Evolutionary conservation across 176 grass and related monocot species (phyloP).

Genomic region (Avena insularis): DNA sequence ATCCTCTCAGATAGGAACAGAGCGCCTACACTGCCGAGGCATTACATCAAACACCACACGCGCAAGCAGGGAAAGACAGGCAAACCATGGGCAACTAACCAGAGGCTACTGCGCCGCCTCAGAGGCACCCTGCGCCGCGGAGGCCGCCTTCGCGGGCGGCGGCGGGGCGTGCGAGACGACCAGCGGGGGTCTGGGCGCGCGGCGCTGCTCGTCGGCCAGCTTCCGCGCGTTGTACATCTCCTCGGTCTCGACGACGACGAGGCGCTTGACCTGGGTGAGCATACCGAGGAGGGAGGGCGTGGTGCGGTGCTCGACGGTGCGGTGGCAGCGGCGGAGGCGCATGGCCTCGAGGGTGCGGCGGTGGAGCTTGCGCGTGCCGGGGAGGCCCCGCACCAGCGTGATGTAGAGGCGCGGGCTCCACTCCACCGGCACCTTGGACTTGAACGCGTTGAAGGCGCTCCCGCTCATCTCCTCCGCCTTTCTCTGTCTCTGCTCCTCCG

Average conservation of each 20-base stretch:
- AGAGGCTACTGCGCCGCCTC: slow-evolving; percentile 22
- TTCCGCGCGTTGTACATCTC: slow-evolving; percentile 82
- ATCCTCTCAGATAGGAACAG: neutral
- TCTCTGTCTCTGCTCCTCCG: neutral
- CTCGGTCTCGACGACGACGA: slow-evolving; percentile 88
- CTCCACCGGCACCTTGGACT: slow-evolving; percentile 62
- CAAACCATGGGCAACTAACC: slow-evolving; percentile 8
- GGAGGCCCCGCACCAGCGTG: slow-evolving; percentile 89
- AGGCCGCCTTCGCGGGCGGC: neutral
- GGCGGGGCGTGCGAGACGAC: slow-evolving; percentile 58
- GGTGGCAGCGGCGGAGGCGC: slow-evolving; percentile 92
- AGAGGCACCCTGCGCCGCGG: neutral
- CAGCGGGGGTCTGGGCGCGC: slow-evolving; percentile 75
- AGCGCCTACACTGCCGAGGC: neutral
- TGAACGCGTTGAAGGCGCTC: slow-evolving; percentile 89
- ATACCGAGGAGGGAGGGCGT: slow-evolving; percentile 93
- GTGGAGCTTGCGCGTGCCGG: slow-evolving; percentile 82
- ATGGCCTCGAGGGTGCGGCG: slow-evolving; percentile 96
- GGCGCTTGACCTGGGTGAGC: slow-evolving; percentile 93
- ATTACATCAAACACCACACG: slow-evolving; percentile 5
- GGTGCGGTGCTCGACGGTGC: slow-evolving; percentile 86
- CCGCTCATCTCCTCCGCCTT: slow-evolving; percentile 55
- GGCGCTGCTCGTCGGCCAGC: slow-evolving; percentile 72
- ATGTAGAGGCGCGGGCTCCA: slow-evolving; percentile 87
- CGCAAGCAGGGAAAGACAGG: neutral